These are phyloP conservation scores for Microcyclosporella mali DNA, from an alignment of 2,329 filamentous ascomycete species.

Conservation along the genomic window DNA sequence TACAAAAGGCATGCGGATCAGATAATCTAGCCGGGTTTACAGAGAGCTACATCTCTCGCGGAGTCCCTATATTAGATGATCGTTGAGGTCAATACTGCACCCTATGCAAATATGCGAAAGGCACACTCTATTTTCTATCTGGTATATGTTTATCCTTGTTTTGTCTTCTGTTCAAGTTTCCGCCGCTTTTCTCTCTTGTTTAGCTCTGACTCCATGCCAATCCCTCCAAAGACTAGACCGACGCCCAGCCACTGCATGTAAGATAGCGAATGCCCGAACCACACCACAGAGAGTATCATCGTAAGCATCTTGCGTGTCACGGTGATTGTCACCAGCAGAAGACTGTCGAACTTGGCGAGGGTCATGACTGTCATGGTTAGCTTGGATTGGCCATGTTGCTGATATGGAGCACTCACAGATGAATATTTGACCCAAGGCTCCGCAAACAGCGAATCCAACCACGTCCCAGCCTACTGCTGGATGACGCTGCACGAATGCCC, in stretches of 20 bases:
- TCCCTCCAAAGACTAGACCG: slow-evolving; percentile 85
- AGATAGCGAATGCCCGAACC: slow-evolving; percentile 82
- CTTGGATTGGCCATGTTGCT: neutral
- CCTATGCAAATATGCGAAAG: neutral
- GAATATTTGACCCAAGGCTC: slow-evolving; percentile 90
- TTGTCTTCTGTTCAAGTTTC: slow-evolving; percentile 60
- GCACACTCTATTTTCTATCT: too few species aligned
- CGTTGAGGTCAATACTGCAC: too few species aligned
- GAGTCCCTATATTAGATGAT: too few species aligned
- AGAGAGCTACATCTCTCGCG: too few species aligned
- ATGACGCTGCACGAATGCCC: slow-evolving; percentile 73
- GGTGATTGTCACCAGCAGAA: slow-evolving; percentile 90
- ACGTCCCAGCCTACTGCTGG: slow-evolving; percentile 82
- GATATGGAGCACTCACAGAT: slow-evolving; percentile 57
- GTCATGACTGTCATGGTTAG: slow-evolving; percentile 45
- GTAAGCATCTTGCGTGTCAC: slow-evolving; percentile 99
- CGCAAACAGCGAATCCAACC: slow-evolving; percentile 80
- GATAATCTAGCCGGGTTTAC: too few species aligned
- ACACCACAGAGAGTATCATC: slow-evolving; percentile 92
- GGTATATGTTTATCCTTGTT: slow-evolving; percentile 9
- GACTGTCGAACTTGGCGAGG: slow-evolving; percentile 80
- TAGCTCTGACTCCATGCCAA: slow-evolving; percentile 82
- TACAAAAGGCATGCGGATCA: too few species aligned
- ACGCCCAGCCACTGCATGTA: slow-evolving; percentile 94
- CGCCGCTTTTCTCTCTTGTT: slow-evolving; percentile 74